phyloP scores from a whole-genome alignment of 2,329 filamentous ascomycete genomes.

The Shiraia sp. region DNA sequence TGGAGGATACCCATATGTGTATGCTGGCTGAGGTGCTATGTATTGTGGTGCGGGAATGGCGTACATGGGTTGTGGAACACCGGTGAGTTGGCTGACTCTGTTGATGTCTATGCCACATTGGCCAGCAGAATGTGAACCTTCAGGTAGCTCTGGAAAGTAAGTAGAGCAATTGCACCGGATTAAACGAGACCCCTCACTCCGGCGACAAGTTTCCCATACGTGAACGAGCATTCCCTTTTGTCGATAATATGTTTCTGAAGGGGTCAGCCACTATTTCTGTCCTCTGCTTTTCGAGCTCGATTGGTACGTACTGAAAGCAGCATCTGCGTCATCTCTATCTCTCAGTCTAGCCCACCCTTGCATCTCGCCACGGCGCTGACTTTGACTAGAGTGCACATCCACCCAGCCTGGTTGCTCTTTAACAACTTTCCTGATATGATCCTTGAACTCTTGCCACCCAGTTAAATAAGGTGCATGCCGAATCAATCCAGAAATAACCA shows the following conservation, averaged over 20 bases:
- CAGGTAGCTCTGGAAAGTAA: slow-evolving; percentile 27
- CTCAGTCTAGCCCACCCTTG: slow-evolving; percentile 44
- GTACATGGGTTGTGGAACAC: slow-evolving; percentile 8
- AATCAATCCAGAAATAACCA: slow-evolving; percentile 32
- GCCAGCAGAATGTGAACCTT: slow-evolving; percentile 30
- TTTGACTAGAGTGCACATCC: slow-evolving; percentile 34
- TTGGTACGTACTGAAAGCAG: slow-evolving; percentile 34
- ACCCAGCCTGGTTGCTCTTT: slow-evolving; percentile 44
- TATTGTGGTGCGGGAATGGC: slow-evolving; percentile 18
- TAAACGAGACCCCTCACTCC: slow-evolving; percentile 28
- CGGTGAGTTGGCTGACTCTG: slow-evolving; percentile 27
- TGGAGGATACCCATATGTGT: slow-evolving; percentile 30
- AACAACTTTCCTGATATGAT: slow-evolving; percentile 38
- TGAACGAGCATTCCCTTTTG: slow-evolving; percentile 35
- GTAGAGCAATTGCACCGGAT: slow-evolving; percentile 42
- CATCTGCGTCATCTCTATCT: slow-evolving; percentile 38
- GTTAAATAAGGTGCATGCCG: slow-evolving; percentile 32
- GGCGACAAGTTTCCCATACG: slow-evolving; percentile 36
- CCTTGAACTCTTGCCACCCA: slow-evolving; percentile 45
- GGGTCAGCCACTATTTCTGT: slow-evolving; percentile 2
- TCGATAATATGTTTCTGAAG: slow-evolving; percentile 24
- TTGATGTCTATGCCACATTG: slow-evolving; percentile 37
- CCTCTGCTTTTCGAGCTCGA: background rate
- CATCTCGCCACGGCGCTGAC: slow-evolving; percentile 31
- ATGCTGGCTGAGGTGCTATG: slow-evolving; percentile 18